These are phyloP conservation scores for Acanthamoeba triangularis DNA, from an alignment of 208 protist species.

Conservation along the genomic window DNA sequence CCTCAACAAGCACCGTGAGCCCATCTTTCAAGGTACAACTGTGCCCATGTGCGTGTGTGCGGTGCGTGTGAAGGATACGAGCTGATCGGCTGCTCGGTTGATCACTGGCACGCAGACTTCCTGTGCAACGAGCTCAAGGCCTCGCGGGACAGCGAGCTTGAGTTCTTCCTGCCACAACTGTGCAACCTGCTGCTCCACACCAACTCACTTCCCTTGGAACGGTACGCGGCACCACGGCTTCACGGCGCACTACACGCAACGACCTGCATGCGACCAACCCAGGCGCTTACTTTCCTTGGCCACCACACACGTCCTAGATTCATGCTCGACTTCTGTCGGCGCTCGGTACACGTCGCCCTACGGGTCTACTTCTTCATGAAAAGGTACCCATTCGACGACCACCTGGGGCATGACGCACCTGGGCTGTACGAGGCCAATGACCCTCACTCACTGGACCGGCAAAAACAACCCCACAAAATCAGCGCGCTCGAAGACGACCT, in stretches of 20 bases:
- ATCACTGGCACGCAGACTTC: neutral
- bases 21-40: neutral
- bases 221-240: neutral
- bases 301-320: neutral
- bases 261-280: neutral
- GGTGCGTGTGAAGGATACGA: neutral
- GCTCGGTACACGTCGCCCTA: slow-evolving; percentile 15
- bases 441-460: neutral
- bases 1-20: slow-evolving; percentile 17
- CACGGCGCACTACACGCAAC: neutral
- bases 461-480: neutral
- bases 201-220: neutral
- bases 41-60: neutral
- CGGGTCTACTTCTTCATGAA: slow-evolving; percentile 49
- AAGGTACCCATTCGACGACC: neutral
- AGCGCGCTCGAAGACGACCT: slow-evolving; percentile 55
- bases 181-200: slow-evolving; percentile 51
- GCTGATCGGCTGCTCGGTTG: neutral
- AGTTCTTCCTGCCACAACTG: slow-evolving; percentile 65
- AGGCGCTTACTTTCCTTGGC: neutral
- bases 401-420: too few species aligned
- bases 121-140: slow-evolving; percentile 35
- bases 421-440: neutral
- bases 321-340: slow-evolving; percentile 8
- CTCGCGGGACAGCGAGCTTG: slow-evolving; percentile 23